Percentiles rank a stretch among this genome's conserved stretches.
Evolutionary conservation across 2,329 filamentous ascomycete genomes (phyloP).

Genomic region (Xylaria sp.): DNA sequence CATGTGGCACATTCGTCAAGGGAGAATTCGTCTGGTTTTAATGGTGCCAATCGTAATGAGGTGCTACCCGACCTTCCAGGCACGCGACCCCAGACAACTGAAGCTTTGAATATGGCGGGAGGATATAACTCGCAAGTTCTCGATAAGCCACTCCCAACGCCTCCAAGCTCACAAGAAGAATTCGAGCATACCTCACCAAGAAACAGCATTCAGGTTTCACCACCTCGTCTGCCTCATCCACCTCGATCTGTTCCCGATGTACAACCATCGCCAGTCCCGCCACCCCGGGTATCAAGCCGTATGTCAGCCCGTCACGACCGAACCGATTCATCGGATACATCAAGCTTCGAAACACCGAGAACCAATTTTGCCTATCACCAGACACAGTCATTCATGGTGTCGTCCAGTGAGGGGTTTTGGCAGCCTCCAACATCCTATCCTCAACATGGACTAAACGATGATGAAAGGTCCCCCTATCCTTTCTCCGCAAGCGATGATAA

Average conservation of each 20-base stretch:
- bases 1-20: slow-evolving; percentile 69
- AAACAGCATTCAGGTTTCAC: slow-evolving; percentile 60
- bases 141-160: slow-evolving; percentile 45
- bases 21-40: slow-evolving; percentile 58
- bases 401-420: slow-evolving; percentile 33
- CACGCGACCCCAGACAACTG: slow-evolving; percentile 38
- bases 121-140: slow-evolving; percentile 21
- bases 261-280: slow-evolving; percentile 57
- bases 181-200: slow-evolving; percentile 61
- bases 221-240: slow-evolving; percentile 63
- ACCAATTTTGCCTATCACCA: slow-evolving; percentile 60
- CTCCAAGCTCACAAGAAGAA: slow-evolving; percentile 50
- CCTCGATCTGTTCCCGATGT: slow-evolving; percentile 60
- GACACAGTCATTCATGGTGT: slow-evolving; percentile 55
- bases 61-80: slow-evolving; percentile 59
- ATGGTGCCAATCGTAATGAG: slow-evolving; percentile 55
- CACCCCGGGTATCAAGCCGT: slow-evolving; percentile 66
- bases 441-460: slow-evolving; percentile 20
- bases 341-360: slow-evolving; percentile 56
- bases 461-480: slow-evolving; percentile 52
- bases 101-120: slow-evolving; percentile 7
- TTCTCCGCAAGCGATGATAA: slow-evolving; percentile 57
- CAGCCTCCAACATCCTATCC: slow-evolving; percentile 22
- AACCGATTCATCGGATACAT: slow-evolving; percentile 52
- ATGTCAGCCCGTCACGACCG: slow-evolving; percentile 59